Evolutionary conservation across 768 basidiomycete genomes (phyloP).

Genomic region (Pleurotus eryngii): DNA sequence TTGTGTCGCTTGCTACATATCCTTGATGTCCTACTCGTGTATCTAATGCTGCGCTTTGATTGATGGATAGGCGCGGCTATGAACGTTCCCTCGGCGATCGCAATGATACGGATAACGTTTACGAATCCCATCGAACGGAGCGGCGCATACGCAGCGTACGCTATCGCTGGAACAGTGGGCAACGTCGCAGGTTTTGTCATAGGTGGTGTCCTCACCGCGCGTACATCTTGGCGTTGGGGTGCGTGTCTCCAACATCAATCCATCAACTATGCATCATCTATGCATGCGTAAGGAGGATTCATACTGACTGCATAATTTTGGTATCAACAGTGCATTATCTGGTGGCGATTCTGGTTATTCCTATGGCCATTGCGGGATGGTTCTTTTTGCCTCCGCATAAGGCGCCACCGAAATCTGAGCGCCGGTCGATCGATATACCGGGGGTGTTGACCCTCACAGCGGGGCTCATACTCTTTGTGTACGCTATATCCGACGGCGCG

Average conservation of each 20-base stretch:
- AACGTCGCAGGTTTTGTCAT: constrained; percentile 38
- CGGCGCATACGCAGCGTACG: constrained; percentile 40
- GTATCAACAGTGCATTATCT: constrained; percentile 35
- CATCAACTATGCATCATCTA: too few species aligned
- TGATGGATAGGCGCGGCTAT: constrained; percentile 33
- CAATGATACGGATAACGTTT: constrained; percentile 39
- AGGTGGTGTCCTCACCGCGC: constrained; percentile 37
- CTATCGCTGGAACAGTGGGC: constrained; percentile 41
- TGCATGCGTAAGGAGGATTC: too few species aligned
- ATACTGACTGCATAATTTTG: too few species aligned
- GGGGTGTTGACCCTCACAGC: constrained; percentile 13
- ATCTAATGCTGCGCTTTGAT: too few species aligned
- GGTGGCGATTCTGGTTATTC: constrained; percentile 31
- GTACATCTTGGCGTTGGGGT: constrained; percentile 39
- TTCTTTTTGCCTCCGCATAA: constrained; percentile 11
- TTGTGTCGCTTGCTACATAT: neutral
- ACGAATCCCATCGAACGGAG: constrained; percentile 41
- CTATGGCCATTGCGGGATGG: constrained; percentile 8
- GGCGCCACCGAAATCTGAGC: neutral
- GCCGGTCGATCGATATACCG: constrained; percentile 12
- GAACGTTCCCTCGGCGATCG: constrained; percentile 42
- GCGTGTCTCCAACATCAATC: neutral
- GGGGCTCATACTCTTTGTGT: constrained; percentile 30
- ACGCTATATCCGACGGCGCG: constrained; percentile 38
- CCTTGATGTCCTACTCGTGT: neutral